Evolutionary conservation across 1,139 yeast species (phyloP).

Genomic region (Blastobotrys aristatus): DNA sequence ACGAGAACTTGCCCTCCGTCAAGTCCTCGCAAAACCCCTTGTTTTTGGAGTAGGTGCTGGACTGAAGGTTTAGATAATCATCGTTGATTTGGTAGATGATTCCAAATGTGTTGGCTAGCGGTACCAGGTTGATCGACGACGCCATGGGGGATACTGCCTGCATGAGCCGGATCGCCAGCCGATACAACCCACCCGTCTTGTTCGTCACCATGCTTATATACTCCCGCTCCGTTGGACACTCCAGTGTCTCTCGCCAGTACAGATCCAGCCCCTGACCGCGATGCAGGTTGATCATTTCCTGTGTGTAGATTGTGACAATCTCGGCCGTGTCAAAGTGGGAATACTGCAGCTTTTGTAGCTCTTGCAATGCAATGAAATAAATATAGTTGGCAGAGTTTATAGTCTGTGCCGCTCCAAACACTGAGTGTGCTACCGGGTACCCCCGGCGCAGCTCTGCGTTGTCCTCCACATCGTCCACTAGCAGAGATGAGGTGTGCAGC

Average conservation of each 20-base stretch:
- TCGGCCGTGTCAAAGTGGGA: constrained; percentile 11
- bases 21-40: constrained; percentile 87
- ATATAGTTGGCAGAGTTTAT: constrained; percentile 78
- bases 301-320: constrained; percentile 26
- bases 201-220: constrained; percentile 78
- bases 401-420: constrained; percentile 72
- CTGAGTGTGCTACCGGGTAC: constrained; percentile 66
- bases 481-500: constrained; percentile 60
- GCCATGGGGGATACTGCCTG: constrained; percentile 34
- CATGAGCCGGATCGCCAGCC: constrained; percentile 66
- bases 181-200: constrained; percentile 83
- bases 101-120: constrained; percentile 74
- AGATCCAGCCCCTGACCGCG: constrained; percentile 87
- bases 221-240: constrained; percentile 62
- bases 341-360: constrained; percentile 38
- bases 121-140: constrained; percentile 38
- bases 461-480: constrained; percentile 88
- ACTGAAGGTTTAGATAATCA: constrained; percentile 64
- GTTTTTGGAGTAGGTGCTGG: constrained; percentile 48
- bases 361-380: constrained; percentile 65
- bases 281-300: constrained; percentile 75
- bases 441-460: constrained; percentile 67
- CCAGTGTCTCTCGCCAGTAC: constrained; percentile 71
- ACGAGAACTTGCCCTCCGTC: constrained; percentile 82
- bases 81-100: constrained; percentile 78